Conservation (phyloP, 2,329 filamentous ascomycete genomes). For the Fusarium nisikadoi region DNA sequence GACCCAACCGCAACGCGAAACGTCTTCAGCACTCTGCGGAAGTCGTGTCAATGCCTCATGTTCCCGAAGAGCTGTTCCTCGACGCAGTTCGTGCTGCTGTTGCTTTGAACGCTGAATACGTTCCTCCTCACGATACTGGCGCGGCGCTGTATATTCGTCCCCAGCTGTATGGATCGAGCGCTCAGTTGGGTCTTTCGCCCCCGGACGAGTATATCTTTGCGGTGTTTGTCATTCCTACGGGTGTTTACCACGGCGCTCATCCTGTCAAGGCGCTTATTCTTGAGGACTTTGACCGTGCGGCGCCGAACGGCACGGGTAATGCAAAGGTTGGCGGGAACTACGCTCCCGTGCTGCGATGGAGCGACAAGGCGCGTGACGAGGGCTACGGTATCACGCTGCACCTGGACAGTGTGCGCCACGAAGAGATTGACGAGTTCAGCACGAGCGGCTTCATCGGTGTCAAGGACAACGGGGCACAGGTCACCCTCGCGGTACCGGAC, state of each 20-base stretch:
- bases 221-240: constrained; percentile 90
- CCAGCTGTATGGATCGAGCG: constrained; percentile 85
- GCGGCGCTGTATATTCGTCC: constrained; percentile 94
- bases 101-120: constrained; percentile 86
- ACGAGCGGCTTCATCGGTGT: constrained; percentile 94
- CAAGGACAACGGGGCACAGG: constrained; percentile 64
- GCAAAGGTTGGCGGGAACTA: constrained; percentile 99
- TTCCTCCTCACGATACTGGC: constrained; percentile 88
- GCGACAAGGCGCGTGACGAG: constrained; percentile 79
- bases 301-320: constrained; percentile 88
- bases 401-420: constrained; percentile 84
- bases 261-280: constrained; percentile 89
- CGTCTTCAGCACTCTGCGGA: constrained; percentile 87
- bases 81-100: constrained; percentile 83
- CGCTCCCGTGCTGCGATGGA: constrained; percentile 88
- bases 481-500: constrained; percentile 87
- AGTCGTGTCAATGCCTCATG: constrained; percentile 83
- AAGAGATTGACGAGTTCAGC: constrained; percentile 94
- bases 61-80: constrained; percentile 81
- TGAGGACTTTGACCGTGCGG: constrained; percentile 92
- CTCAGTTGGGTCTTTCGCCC: constrained; percentile 86
- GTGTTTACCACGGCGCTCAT: constrained; percentile 91
- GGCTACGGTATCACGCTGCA: constrained; percentile 97
- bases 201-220: constrained; percentile 93
- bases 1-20: constrained; percentile 83